phyloP scores from a whole-genome alignment of 495 filamentous ascomycete genomes.

The Chaetomium tenue region DNA sequence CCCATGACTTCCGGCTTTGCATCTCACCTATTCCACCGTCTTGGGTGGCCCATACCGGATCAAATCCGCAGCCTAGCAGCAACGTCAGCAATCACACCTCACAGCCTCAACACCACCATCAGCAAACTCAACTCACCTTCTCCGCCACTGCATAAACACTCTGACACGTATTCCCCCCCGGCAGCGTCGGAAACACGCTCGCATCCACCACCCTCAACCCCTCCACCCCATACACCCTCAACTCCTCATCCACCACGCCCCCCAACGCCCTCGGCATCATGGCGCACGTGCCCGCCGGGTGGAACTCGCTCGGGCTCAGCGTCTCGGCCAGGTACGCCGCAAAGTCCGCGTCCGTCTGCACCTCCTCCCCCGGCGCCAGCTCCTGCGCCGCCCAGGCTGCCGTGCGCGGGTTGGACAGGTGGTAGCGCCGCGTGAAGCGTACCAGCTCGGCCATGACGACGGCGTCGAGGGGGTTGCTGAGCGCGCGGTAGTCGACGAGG shows the following conservation, averaged over 20 bases:
- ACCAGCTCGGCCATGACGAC: conserved; percentile 45
- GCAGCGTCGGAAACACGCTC: conserved; percentile 42
- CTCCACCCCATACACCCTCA: conserved; percentile 45
- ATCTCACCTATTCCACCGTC: not conserved
- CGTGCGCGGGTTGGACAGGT: conserved; percentile 38
- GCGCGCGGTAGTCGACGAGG: conserved; percentile 49
- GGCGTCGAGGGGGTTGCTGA: conserved; percentile 50
- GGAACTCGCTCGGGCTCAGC: conserved; percentile 43
- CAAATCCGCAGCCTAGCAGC: conserved; percentile 23
- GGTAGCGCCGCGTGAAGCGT: conserved; percentile 41
- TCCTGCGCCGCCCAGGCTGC: conserved; percentile 31
- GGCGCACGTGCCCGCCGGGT: conserved; percentile 42
- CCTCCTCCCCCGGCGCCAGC: conserved; percentile 34
- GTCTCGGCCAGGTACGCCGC: conserved; percentile 33
- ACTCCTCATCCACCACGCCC: conserved; percentile 49
- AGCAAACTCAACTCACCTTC: conserved; percentile 33
- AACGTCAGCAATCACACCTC: not conserved
- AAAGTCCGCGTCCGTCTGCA: conserved; percentile 35
- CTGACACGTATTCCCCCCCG: conserved; percentile 45
- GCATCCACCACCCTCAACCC: conserved; percentile 46
- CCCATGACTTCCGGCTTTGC: no score
- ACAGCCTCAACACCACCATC: not conserved
- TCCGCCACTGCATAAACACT: conserved; percentile 47
- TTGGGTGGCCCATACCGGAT: conserved; percentile 18
- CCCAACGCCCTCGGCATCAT: conserved; percentile 55